Evolutionary conservation across 2,329 filamentous ascomycete species (phyloP), one percentile per base, ranked within the genome.

Genomic region (Paracamarosporium sp.): DNA sequence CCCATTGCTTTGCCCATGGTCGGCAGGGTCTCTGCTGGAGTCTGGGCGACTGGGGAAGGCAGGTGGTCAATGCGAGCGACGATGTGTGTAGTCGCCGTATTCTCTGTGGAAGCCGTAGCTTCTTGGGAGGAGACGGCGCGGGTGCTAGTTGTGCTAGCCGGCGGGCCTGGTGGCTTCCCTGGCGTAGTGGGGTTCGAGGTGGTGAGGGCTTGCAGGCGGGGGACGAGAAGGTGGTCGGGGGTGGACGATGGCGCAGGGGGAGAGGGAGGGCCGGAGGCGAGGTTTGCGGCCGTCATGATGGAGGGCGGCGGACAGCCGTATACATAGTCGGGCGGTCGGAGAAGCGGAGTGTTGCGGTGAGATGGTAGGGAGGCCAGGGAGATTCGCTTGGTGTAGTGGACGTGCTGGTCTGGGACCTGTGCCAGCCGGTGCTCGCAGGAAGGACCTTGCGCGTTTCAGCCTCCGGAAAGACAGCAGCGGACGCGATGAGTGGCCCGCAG

Each of bases 401-500:
- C 57, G 59, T 56, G 64, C 62, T 55, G 62, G 54, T 59, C 46
- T 57, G 60, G 57, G 52, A 55, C 58, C 62, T 65, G 66, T 65
- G 27, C 57, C 60, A 65, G 58, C 56, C 52, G 57, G 55, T 59
- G 60, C 62, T 64, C 69, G 68, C 67, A 66, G 61, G 57, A 60
- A 54, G 71, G 66, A 63, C 72, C 71, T 61, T 73, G 70, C 64
- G 63, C 58, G 72, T 75, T 75, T 75, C 72, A 75, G 72, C 63
- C 57, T 61, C 53, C 67, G 65, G 64, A 56, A 59, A 64, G 63
- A 55, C 56, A 61, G 55, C 53, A 51, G 61, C 40, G 50, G 51
- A 52, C 60, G 54, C 63, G 45, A 38, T 67, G 50, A 72, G 41
- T 71, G 71, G 72, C 58, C 55, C 50, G 38, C 51, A 57, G 38